Base-by-base conservation (phyloP, 345 rosid genomes). In the Anacardium occidentale region DNA sequence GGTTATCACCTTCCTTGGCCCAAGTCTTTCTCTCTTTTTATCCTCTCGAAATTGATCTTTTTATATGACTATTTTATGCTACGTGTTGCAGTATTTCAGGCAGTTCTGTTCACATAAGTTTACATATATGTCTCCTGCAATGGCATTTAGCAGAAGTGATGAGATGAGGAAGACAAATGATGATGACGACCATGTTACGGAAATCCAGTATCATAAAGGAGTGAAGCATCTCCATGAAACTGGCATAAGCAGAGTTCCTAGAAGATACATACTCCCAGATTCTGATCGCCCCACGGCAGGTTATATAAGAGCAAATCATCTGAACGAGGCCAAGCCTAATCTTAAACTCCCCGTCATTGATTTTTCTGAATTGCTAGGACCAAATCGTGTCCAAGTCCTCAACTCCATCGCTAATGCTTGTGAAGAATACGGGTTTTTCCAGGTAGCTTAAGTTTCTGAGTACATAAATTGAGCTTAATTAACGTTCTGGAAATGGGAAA, bases 271-370 rank as follows among this genome's bases (percentile, higher is more conserved):
- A 73, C 76, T 72, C 79, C 92, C 98, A 0, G 69, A 69, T n/a
- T 61, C 74, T 7, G 95, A 93, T 66, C 76, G 97, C 73, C 93
- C 94, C 34, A 62, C 24, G 13, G 8, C 64, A 7, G 59, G 1
- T 37, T 37, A n/a, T 40, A 48, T 21, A 21, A 37, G 48, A 29
- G 69, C 44, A 25, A 18, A 13, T 50, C 26, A 69, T 9, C 40
- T 44, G 40, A 62, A 66, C 68, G 47, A 37, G 21, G 69, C 65
- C 22, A 77, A 66, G 55, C 74, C 68, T n/a, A 84, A 82, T 75
- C 79, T 91, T 45, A 74, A 81, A 68, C 81, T 94, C 58, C 98
- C 98, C 20, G 20, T 89, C 37, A 83, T 94, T 69, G 98, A 94
- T 79, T 84, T 94, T 2, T 78, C 89, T 2, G 87, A 91, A 56